Base-by-base conservation (phyloP, 352 stramenopile genomes). In the Pythium insidiosum region DNA sequence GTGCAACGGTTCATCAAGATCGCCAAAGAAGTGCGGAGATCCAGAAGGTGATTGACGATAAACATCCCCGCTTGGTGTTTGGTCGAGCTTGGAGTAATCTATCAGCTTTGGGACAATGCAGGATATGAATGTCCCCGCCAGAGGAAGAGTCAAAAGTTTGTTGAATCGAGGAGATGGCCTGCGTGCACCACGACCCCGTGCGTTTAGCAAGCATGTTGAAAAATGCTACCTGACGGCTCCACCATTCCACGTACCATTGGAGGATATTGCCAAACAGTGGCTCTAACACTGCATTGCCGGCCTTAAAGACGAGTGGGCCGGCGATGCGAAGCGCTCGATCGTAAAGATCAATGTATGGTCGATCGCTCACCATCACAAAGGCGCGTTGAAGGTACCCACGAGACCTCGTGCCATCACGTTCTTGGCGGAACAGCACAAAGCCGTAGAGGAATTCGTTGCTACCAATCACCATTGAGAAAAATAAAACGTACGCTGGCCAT, bases 321-420 rank as follows among this genome's bases (percentile, higher is more conserved):
- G 84, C 57, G 28, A 90, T 62, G 9, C 67, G 66, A 16, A 88
- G 53, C 24, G 86, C 61, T 34, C 78, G 75, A 23, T 89, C 74
- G 36, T 88, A 90, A 6, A 95, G 56, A 56, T 86, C 79, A 18
- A 90, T 60, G 41, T 74, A 93, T 2, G 83, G 80, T 26, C 73
- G 67, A 1, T 68, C 56, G 21, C 59, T 82, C 13, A 95, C 59
- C 6, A 91, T 42, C n/a, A 95, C 76, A n/a, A 95, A 51, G 19
- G 83, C 68, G 38, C 86, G 85, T 36, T 95, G 83, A 39, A 89
- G 80, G 63, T 92, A 95, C 6, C 80, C 80, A 20, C 83, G 73
- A 16, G 50, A 81, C 4, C 63, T 65, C 16, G 58, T 73, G 28
- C 67, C 58, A 51, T 93, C 83, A 38, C 83, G 84, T 40, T 82